phyloP scores from a whole-genome alignment of 345 rosid species.

The Carallia pectinifolia region DNA sequence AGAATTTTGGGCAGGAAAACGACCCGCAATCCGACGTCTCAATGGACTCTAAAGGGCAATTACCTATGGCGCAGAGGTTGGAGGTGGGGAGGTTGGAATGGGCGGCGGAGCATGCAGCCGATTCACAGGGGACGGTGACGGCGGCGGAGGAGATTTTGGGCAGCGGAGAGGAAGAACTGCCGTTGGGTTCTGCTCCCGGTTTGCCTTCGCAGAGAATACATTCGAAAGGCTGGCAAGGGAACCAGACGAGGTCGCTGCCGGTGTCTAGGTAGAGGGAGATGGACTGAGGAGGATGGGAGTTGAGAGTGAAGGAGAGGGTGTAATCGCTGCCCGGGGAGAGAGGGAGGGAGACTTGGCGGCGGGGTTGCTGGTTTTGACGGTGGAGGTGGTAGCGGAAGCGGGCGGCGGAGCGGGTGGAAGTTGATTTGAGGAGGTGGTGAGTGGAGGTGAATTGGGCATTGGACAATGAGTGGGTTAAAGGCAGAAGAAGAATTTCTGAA shows the following conservation, averaged over 20 bases:
- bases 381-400: constrained; percentile 61
- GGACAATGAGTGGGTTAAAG: constrained; percentile 69
- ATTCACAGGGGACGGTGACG: constrained; percentile 50
- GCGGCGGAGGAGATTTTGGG: constrained; percentile 50
- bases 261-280: constrained; percentile 89
- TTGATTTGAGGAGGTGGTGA: constrained; percentile 75
- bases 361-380: constrained; percentile 15
- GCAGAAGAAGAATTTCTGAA: constrained; percentile 41
- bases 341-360: constrained; percentile 69
- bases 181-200: constrained; percentile 22
- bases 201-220: constrained; percentile 88
- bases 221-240: constrained; percentile 82
- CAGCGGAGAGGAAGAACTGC: constrained; percentile 26
- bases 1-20: constrained; percentile 73
- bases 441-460: constrained; percentile 49
- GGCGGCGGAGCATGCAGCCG: constrained; percentile 77
- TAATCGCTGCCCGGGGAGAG: constrained; percentile 89
- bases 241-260: constrained; percentile 97
- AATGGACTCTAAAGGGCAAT: constrained; percentile 74
- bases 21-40: constrained; percentile 68
- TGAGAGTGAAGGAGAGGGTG: constrained; percentile 63
- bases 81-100: constrained; percentile 66
- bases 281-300: constrained; percentile 40
- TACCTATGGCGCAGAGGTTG: constrained; percentile 77
- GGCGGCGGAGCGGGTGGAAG: constrained; percentile 65